These are phyloP conservation scores for Raphidocelis subcapitata DNA, from an alignment of 139 green algal genomes.

Conservation along the genomic window DNA sequence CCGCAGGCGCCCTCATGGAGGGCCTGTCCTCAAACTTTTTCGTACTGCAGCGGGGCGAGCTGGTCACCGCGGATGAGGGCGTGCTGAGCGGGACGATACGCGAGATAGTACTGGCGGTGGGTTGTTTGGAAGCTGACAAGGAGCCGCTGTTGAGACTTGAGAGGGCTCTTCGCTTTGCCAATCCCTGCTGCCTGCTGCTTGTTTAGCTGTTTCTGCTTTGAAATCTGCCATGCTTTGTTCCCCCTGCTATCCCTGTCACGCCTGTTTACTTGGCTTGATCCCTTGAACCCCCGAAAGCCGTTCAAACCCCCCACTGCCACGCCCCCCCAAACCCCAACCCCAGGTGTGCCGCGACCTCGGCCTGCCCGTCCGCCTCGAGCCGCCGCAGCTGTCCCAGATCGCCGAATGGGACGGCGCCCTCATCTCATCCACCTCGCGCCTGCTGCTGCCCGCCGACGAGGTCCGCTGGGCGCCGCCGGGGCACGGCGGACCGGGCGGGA, in stretches of 20 bases:
- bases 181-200: no score
- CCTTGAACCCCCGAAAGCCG: no score
- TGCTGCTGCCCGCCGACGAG: conserved; percentile 57
- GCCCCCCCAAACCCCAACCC: no score
- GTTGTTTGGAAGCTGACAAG: not conserved
- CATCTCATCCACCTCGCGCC: conserved; percentile 58
- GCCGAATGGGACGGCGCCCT: conserved; percentile 61
- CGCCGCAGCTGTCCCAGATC: conserved; percentile 41
- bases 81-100: conserved; percentile 59
- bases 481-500: not conserved
- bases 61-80: conserved; percentile 57
- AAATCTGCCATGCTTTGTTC: no score
- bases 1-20: conserved; percentile 3
- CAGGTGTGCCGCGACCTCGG: conserved; percentile 43
- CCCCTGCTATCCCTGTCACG: no score
- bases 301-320: no score
- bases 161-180: no score
- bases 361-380: conserved; percentile 39
- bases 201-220: no score
- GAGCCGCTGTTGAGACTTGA: no score
- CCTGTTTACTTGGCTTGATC: no score
- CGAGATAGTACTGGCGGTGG: conserved; percentile 41
- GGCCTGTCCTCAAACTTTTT: conserved; percentile 56
- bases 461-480: conserved; percentile 6
- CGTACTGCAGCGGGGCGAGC: conserved; percentile 36